Evolutionary conservation across 176 grass and related monocot species (phyloP), one percentile per base, ranked within the genome.

Genomic region (Musa itinerans): DNA sequence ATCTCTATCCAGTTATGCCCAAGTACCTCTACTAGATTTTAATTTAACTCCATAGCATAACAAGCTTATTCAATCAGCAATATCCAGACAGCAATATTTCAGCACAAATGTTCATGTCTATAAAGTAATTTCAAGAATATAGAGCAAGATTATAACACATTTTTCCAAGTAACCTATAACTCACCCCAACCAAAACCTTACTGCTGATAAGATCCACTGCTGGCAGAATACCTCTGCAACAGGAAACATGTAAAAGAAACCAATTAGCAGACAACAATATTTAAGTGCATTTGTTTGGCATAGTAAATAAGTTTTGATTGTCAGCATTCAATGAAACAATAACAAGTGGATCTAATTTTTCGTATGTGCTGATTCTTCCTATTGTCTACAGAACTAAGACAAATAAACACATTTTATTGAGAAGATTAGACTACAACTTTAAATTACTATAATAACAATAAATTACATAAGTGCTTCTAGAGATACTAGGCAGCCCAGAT

Each of bases 181-280:
- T 70, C 9, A 98, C 91, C 85, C 96, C 96, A 62, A 95, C 96
- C 63, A 99, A 82, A 80, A 22, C 84, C 56, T 75, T 86, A 29
- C 15, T 79, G 26, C 89, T 77, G 72, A 99, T 86, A 53, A 99
- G 11, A 83, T 99, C 96, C 78, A 99, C 87, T 54, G 91, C 96
- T 0, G 89, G 85, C 56, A 99, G 86, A 84, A 99, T 92, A 63
- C 96, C 96, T 76, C 96, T 99, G 86, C 69, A 84, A 17, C 50
- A 78, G 52, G 52, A 78, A 78, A 67, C 56, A 75, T 4, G n/a
- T 0, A 56, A 66, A 65, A 27, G 43, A 79, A 85, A 75, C 57
- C 11, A 11, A 72, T 23, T 86, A 53, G 74, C 58, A 68, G 52
- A 54, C 7, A 65, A 83, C 17, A 80, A 27, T 34, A 78, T 57